Base-by-base conservation (phyloP, 2,329 filamentous ascomycete genomes). In the Lecanosticta acicola region DNA sequence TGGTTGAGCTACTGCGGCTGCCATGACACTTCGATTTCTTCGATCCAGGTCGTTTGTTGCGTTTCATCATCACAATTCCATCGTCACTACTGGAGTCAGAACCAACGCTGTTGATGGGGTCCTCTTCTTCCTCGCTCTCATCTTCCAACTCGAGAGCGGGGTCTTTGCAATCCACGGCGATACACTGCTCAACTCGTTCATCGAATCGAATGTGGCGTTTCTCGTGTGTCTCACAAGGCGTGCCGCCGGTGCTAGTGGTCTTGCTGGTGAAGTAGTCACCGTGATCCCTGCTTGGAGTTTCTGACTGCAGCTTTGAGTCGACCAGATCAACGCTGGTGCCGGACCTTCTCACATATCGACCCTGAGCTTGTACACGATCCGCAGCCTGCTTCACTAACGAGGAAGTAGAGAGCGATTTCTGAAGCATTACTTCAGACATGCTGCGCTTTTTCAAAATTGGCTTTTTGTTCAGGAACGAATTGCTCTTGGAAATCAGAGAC, bases 381-480 rank as follows among this genome's bases (percentile, higher is more conserved):
- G 88, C 85, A 4, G 89, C 90, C 68, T 94, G 87, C 67, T 94
- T 91, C 14, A 97, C 71, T 13, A 97, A 75, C 3, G 90, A 95
- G 2, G 90, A 91, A 1, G 87, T 83, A 1, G 90, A 94, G 5
- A 96, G 67, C 0, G 90, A 96, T 51, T 84, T 80, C 64, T 95
- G 89, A 7, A 97, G 77, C 80, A 97, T 95, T 34, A 94, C 79
- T 67, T 97, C 91, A 0, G 91, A 97, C 76, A 94, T 91, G 67
- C 87, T 95, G 55, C 90, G 81, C 75, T 96, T 97, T 71, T 97
- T 97, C 48, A 98, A 70, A 49, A 97, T 97, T 1, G 90, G 87
- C 69, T 95, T 95, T 69, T 90, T 88, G 58, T 81, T 80, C 54
- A 85, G 69, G 53, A 88, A 84, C 0, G 87, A 89, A 55, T 75